Base-by-base conservation (phyloP, 2,329 filamentous ascomycete species). In the Ampelomyces quisqualis region DNA sequence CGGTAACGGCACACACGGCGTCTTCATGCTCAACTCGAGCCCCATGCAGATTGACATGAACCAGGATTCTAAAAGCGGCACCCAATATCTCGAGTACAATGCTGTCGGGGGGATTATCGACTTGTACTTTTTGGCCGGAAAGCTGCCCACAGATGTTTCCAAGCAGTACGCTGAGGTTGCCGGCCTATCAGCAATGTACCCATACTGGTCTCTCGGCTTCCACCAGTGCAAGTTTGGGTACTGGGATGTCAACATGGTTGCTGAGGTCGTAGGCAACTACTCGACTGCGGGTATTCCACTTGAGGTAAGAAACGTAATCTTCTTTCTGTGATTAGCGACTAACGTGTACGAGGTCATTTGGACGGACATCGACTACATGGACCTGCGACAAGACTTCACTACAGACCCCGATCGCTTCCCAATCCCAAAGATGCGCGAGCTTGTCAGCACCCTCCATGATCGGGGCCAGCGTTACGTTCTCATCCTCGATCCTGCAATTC, bases 81-180 rank as follows among this genome's bases (percentile, higher is more conserved):
- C 77, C 5, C 82, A 90, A 60, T 88, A 84, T 43, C 76, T 93
- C 4, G 85, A 90, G 67, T 93, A 90, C 70, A 88, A 90, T 63
- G 80, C 81, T 1, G 74, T 91, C 0, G 87, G 88, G 5, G 88
- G 88, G 7, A 77, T 90, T 14, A 62, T 93, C 2, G 88, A 91
- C 64, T 60, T 78, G 19, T 78, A 77, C 62, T 77, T 78, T 59
- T 45, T 78, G 41, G 68, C 74, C 22, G 76, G 76, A 3, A 70
- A 70, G 3, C 53, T 67, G 11, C 75, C 76, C 3, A 64, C 66
- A 7, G 67, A 73, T 7, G 76, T 75, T 4, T 70, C 73, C 5
- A 65, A 68, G 51, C 75, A 77, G 49, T 78, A 77, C 43, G 69
- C 73, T 2, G 72, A 74, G n/a, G 60, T 77, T 11, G 72, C 72